Evolutionary conservation across 176 grass and related monocot species (phyloP), one percentile per base, ranked within the genome.

Genomic region (Phragmites australis): DNA sequence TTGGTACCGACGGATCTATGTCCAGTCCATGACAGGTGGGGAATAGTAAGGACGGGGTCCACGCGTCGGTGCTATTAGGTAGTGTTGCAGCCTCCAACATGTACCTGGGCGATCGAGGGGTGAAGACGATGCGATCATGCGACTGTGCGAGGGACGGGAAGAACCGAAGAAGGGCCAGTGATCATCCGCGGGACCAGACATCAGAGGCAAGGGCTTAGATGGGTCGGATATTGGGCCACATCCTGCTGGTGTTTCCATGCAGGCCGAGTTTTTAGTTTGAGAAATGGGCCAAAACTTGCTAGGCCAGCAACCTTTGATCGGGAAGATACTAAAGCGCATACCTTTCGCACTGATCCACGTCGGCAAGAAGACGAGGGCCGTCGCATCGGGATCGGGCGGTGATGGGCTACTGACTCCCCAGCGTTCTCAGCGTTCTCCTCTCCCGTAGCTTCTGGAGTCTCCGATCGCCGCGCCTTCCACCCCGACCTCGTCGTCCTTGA

Each of bases 11-110:
- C 21, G 21, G 69, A 37, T 75, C 50, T 66, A 23, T 41, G 8
- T 16, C 16, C 32, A 8, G 23, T 48, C 14, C 7, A 65, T 74
- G 75, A 61, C 81, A 34, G 60, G 76, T 75, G 69, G 87, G 86
- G 77, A 45, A 13, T 34, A 31, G 2, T 10, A 1, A 2, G 0
- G 0, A 5, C 39, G 43, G 87, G 70, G 3, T 44, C 70, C 0
- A 5, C 17, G 3, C 79, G 76, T 75, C 61, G 45, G 69, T 80
- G 44, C 17, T 13, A 68, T 61, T 62, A 52, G 19, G 27, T 50
- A 14, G 1, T 2, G 25, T 17, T 23, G 53, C 11, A 6, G 68
- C 16, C 54, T 49, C 32, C 65, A 19, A 21, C 17, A 25, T 31
- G 14, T 55, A 39, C 40, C 40, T 29, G 7, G 48, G 18, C 22